Conservation (phyloP, 2,329 filamentous ascomycete species). For the Ascochyta lentis region DNA sequence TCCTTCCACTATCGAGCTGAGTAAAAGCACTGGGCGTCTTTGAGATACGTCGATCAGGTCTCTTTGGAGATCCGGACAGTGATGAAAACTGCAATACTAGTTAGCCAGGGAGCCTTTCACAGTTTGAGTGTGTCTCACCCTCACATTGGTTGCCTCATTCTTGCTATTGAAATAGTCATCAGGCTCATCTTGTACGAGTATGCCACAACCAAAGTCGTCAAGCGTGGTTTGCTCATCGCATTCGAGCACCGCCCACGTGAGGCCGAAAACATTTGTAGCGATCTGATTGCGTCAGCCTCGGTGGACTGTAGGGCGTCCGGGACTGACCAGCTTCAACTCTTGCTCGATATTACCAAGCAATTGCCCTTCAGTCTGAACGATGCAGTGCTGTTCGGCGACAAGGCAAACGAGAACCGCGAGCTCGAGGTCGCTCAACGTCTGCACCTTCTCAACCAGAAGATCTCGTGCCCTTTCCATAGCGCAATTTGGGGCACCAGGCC, state of each 20-base stretch:
- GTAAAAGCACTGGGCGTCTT: slow-evolving; percentile 41
- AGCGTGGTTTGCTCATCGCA: slow-evolving; percentile 77
- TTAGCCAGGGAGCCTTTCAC: slow-evolving; percentile 12
- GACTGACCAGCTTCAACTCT: slow-evolving; percentile 72
- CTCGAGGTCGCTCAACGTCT: slow-evolving; percentile 84
- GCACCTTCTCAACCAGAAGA: slow-evolving; percentile 66
- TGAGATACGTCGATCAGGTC: slow-evolving; percentile 35
- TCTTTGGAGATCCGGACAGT: slow-evolving; percentile 25
- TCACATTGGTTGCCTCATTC: slow-evolving; percentile 1
- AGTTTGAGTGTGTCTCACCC: background rate
- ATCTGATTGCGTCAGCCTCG: slow-evolving; percentile 58
- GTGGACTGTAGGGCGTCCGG: background rate
- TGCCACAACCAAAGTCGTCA: slow-evolving; percentile 77
- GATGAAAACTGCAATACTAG: slow-evolving; percentile 20
- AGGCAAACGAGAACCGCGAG: slow-evolving; percentile 84
- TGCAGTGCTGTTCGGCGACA: slow-evolving; percentile 82
- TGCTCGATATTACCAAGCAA: slow-evolving; percentile 71
- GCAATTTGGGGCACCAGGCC: too few relatives aligned
- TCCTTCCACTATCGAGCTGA: slow-evolving; percentile 59
- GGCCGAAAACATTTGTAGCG: slow-evolving; percentile 72
- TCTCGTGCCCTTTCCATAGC: slow-evolving; percentile 30
- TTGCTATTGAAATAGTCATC: slow-evolving; percentile 33
- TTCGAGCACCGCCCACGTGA: slow-evolving; percentile 72
- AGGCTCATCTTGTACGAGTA: slow-evolving; percentile 59
- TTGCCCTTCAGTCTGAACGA: slow-evolving; percentile 74